Evolutionary conservation across 2,329 filamentous ascomycete genomes (phyloP).

Genomic region (Alternaria gaisen): DNA sequence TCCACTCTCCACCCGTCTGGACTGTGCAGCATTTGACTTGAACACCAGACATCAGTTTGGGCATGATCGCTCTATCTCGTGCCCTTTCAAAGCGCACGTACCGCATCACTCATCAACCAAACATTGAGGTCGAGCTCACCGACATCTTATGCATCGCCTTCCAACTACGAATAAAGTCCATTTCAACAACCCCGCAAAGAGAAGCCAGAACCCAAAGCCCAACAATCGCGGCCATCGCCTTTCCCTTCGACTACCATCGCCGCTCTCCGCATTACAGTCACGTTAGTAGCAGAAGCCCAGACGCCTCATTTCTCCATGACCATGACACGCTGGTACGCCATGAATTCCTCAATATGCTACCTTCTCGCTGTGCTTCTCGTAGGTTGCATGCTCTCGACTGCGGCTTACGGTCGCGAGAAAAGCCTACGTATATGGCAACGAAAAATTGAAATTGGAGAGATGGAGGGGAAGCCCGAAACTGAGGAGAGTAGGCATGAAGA

Average conservation of each 20-base stretch:
- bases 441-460: too few species aligned
- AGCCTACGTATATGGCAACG: not conserved
- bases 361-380: not conserved
- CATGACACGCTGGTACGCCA: not conserved
- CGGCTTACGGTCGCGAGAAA: not conserved
- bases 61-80: not conserved
- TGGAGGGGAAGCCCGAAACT: not conserved
- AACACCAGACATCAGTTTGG: not conserved
- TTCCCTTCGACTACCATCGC: too few species aligned
- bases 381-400: not conserved
- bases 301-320: rapidly evolving
- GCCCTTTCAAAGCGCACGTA: rapidly evolving
- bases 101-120: too few species aligned
- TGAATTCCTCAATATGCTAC: not conserved
- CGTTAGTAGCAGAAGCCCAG: too few species aligned
- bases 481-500: not conserved
- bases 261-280: too few species aligned
- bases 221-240: too few species aligned
- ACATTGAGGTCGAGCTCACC: not conserved
- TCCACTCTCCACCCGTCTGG: rapidly evolving
- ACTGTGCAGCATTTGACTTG: rapidly evolving
- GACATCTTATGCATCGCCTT: not conserved
- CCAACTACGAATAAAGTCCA: too few species aligned
- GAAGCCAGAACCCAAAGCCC: too few species aligned
- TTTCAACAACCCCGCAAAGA: not conserved